Evolutionary conservation across 1,284 basidiomycete species (phyloP), one percentile per base, ranked within the genome.

Genomic region (Violaceomyces palustris): DNA sequence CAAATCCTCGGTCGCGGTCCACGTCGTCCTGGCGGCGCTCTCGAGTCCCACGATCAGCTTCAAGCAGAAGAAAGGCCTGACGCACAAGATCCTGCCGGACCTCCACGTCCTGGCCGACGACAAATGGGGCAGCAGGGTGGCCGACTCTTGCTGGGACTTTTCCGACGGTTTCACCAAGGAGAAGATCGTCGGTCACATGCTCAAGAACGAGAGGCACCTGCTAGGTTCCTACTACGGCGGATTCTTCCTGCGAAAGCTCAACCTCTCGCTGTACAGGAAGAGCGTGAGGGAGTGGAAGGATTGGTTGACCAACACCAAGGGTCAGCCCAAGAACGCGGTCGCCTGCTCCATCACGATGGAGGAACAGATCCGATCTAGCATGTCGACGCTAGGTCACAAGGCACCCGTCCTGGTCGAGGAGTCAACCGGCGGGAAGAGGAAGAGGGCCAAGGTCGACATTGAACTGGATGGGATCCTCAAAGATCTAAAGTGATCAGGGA

Each of bases 121-220:
- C 42, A 64, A 63, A 30, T 71, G 56, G 45, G 69, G 69, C 14
- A 61, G 55, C n/a, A 61, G 70, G 4, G 57, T 72, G 1, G 65
- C 68, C 2, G 69, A 72, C 24, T 39, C 55, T 2, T 30, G 64
- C 1, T 73, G 69, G 67, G 45, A 45, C 29, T 30, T 34, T 4
- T 47, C 62, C 6, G 70, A 72, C 39, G 59, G 56, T 2, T 73
- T 59, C 35, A 54, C 44, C 23, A 48, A 52, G 25, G 45, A 58
- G 14, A 68, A 66, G 26, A 50, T 67, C 18, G 61, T 48, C 6
- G 44, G 47, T n/a, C 23, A 31, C 1, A 50, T 42, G 6, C 35
- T 62, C 2, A 31, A 41, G n/a, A 27, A 58, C 30, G 53, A 63
- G 15, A 40, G 50, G n/a, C 36, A 40, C 17, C 50, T 73, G 11